Percentiles rank a stretch among this genome's conserved stretches.
These are phyloP conservation scores for Orychophragmus violaceus DNA, from an alignment of 345 rosid genomes.

Conservation along the genomic window DNA sequence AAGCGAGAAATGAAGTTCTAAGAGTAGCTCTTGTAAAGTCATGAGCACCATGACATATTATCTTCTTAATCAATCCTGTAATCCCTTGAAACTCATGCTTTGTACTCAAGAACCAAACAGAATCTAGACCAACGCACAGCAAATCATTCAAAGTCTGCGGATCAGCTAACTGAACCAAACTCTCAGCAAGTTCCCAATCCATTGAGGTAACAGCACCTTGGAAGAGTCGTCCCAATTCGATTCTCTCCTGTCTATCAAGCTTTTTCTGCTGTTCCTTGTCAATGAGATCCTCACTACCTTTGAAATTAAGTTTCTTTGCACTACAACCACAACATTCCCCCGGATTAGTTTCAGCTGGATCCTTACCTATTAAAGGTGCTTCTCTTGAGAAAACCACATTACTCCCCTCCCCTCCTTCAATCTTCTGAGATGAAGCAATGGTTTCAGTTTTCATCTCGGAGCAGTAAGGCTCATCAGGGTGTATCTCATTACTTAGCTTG, in stretches of 20 bases:
- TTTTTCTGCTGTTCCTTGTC: slow-evolving; percentile 50
- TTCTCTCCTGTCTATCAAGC: slow-evolving; percentile 65
- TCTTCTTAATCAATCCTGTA: slow-evolving; percentile 66
- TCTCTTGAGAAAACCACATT: slow-evolving; percentile 58
- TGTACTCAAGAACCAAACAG: slow-evolving; percentile 87
- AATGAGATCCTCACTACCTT: slow-evolving; percentile 42
- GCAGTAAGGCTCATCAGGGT: slow-evolving; percentile 18
- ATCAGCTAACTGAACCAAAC: slow-evolving; percentile 65
- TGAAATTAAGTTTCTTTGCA: slow-evolving; percentile 39
- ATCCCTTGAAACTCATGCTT: slow-evolving; percentile 62
- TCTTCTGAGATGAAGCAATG: slow-evolving; percentile 30
- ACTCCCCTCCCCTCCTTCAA: slow-evolving; percentile 55
- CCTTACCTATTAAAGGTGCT: slow-evolving; percentile 46
- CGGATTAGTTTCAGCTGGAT: slow-evolving; percentile 33
- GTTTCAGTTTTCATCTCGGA: slow-evolving; percentile 50
- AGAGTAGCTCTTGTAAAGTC: slow-evolving; percentile 93
- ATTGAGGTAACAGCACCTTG: slow-evolving; percentile 77
- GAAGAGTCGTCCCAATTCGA: slow-evolving; percentile 66
- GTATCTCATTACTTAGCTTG: slow-evolving; percentile 18
- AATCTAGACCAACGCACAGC: slow-evolving; percentile 76
- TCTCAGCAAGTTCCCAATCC: slow-evolving; percentile 89
- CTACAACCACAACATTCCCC: slow-evolving; percentile 45
- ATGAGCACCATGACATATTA: slow-evolving; percentile 71
- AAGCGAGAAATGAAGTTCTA: slow-evolving; percentile 93
- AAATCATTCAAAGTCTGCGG: slow-evolving; percentile 83